Evolutionary conservation across 345 rosid species (phyloP).

Genomic region (Aquilaria malaccensis): DNA sequence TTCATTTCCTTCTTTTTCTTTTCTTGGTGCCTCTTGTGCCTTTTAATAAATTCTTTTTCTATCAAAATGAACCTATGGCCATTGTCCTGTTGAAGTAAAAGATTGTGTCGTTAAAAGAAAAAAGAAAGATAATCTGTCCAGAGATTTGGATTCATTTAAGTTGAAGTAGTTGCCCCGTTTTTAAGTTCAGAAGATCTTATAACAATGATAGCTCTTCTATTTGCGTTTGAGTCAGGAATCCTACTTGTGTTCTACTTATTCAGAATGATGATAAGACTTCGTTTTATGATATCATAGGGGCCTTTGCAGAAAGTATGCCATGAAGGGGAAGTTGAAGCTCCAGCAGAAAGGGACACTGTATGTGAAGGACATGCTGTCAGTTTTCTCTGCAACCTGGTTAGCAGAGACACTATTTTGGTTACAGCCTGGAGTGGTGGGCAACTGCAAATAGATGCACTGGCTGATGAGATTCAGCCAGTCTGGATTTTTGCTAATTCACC

Average conservation of each 20-base stretch:
- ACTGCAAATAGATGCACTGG: conserved; percentile 85
- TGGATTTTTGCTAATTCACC: conserved; percentile 75
- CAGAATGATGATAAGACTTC: background rate
- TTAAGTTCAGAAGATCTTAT: too few species aligned
- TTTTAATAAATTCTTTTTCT: too few species aligned
- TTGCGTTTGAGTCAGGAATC: background rate
- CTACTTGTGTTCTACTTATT: background rate
- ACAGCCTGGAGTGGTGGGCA: conserved; percentile 98
- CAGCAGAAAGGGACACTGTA: conserved; percentile 46
- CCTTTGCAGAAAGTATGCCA: conserved; percentile 60
- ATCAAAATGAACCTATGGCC: too few species aligned
- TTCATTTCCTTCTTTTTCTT: too few species aligned
- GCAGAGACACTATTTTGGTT: conserved; percentile 90
- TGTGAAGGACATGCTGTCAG: conserved; percentile 83
- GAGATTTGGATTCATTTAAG: too few species aligned
- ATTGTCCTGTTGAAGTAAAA: too few species aligned
- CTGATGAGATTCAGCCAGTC: conserved; percentile 96
- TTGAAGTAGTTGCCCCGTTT: too few species aligned
- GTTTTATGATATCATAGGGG: conserved; percentile 42
- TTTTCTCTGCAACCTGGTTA: conserved; percentile 66
- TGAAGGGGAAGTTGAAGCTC: conserved; percentile 48
- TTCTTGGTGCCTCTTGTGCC: too few species aligned
- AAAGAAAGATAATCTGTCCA: too few species aligned
- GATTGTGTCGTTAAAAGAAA: too few species aligned
- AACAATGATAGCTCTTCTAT: background rate